Percentiles rank a stretch among this genome's conserved stretches.
phyloP scores from a whole-genome alignment of 2,329 filamentous ascomycete species.

The Calonectria fujianensis region DNA sequence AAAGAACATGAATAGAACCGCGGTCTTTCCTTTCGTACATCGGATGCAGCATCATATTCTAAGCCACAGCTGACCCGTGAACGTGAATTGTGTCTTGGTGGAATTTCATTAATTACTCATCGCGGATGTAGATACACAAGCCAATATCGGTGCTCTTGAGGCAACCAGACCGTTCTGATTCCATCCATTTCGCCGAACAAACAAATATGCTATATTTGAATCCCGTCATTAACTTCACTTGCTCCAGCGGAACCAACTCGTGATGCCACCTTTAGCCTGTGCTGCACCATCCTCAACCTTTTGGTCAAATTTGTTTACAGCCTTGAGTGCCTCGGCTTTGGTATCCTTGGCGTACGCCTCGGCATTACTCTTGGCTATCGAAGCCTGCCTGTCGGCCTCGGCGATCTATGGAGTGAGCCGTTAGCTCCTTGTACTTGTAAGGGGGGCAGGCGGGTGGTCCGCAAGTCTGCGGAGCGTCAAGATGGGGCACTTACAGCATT shows the following conservation, averaged over 20 bases:
- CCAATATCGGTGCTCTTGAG: slow-evolving; percentile 31
- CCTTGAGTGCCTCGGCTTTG: slow-evolving; percentile 79
- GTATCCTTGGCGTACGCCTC: slow-evolving; percentile 77
- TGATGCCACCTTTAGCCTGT: slow-evolving; percentile 89
- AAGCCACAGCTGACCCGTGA: neutral
- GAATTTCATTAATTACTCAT: slow-evolving; percentile 32
- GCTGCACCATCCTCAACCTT: slow-evolving; percentile 85
- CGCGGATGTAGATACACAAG: slow-evolving; percentile 24
- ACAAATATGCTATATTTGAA: slow-evolving; percentile 7
- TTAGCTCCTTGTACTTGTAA: slow-evolving; percentile 26
- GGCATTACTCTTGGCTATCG: slow-evolving; percentile 76
- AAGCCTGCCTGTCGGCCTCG: slow-evolving; percentile 78
- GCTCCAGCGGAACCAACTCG: slow-evolving; percentile 86
- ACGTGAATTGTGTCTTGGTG: neutral
- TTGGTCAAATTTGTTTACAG: slow-evolving; percentile 88
- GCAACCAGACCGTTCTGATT: neutral
- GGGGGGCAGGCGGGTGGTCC: neutral
- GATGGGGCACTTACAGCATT: slow-evolving; percentile 73
- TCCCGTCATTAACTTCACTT: slow-evolving; percentile 52
- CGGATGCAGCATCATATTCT: neutral
- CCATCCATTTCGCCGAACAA: slow-evolving; percentile 16
- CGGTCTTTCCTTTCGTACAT: neutral
- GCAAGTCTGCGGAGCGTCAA: neutral
- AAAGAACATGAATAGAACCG: slow-evolving; percentile 26
- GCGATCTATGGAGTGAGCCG: slow-evolving; percentile 57